A percentile compares a stretch with the other conserved stretches of the same genome.
These are phyloP conservation scores for Rasamsonia emersonii DNA, from an alignment of 2,329 filamentous ascomycete species.

Conservation along the genomic window DNA sequence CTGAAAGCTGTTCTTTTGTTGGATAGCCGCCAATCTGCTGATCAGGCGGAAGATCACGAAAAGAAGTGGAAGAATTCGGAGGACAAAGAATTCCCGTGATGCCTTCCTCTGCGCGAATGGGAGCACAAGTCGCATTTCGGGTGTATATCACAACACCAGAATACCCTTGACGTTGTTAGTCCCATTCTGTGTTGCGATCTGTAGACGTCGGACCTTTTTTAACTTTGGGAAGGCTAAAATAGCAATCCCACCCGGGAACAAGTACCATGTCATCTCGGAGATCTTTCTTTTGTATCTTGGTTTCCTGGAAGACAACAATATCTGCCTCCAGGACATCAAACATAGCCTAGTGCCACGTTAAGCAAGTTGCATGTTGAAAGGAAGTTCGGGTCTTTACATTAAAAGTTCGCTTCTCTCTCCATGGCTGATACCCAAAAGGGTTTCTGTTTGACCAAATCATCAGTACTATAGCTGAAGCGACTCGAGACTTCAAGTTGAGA, in stretches of 20 bases:
- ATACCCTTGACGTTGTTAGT: conserved; percentile 55
- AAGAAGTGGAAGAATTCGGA: conserved; percentile 61
- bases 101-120: conserved; percentile 89
- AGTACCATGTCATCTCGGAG: conserved; percentile 92
- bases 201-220: conserved; percentile 63
- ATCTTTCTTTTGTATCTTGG: conserved; percentile 92
- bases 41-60: conserved; percentile 62
- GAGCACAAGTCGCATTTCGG: conserved; percentile 72
- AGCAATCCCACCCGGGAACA: conserved; percentile 90
- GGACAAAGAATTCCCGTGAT: conserved; percentile 70
- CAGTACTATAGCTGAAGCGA: neutral
- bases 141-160: conserved; percentile 95
- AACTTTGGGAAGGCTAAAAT: conserved; percentile 83
- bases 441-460: conserved; percentile 47
- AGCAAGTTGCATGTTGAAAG: conserved; percentile 1
- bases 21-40: conserved; percentile 88
- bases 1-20: conserved; percentile 55
- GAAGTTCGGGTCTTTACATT: conserved; percentile 40
- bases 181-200: neutral
- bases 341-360: conserved; percentile 57
- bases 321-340: conserved; percentile 89
- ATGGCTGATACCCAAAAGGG: conserved; percentile 77
- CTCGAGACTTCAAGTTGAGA: neutral
- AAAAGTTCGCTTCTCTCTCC: conserved; percentile 62
- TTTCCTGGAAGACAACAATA: conserved; percentile 90